Conservation (phyloP, 345 rosid genomes). For the Hibiscus tridactylites region DNA sequence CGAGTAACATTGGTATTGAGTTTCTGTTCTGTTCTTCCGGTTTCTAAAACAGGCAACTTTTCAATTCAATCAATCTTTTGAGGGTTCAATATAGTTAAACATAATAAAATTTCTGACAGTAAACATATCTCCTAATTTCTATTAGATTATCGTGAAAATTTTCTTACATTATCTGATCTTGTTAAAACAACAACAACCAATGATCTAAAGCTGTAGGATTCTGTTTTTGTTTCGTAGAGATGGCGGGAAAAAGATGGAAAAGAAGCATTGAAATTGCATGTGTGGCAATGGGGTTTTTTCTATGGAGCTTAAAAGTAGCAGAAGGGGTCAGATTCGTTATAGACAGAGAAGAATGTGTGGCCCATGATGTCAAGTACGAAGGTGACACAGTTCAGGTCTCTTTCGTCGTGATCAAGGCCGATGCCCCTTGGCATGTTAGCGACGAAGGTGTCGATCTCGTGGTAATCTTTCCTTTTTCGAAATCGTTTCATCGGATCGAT, state of each 20-base stretch:
- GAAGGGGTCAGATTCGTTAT: slow-evolving; percentile 50
- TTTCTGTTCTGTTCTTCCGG: background rate
- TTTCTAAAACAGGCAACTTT: background rate
- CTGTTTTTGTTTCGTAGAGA: background rate
- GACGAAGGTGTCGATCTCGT: slow-evolving; percentile 57
- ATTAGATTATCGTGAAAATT: background rate
- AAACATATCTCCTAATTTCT: background rate
- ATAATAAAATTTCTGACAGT: background rate
- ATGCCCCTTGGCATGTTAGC: slow-evolving; percentile 45
- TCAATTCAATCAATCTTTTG: background rate
- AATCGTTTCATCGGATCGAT: no score
- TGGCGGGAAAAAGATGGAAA: slow-evolving; percentile 15
- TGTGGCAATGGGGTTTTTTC: slow-evolving; percentile 10
- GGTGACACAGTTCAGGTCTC: slow-evolving; percentile 63
- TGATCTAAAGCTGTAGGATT: background rate
- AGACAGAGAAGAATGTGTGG: slow-evolving; percentile 57
- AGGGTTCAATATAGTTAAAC: background rate
- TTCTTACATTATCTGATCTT: background rate
- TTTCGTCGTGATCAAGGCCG: slow-evolving; percentile 56
- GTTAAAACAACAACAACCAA: background rate
- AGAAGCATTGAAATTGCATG: slow-evolving; percentile 15
- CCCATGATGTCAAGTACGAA: slow-evolving; percentile 52
- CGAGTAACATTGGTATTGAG: background rate
- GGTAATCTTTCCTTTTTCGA: slow-evolving; percentile 18
- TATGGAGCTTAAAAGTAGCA: slow-evolving; percentile 24